Conservation (phyloP, 2,329 filamentous ascomycete genomes). For the Talaromyces verruculosus region DNA sequence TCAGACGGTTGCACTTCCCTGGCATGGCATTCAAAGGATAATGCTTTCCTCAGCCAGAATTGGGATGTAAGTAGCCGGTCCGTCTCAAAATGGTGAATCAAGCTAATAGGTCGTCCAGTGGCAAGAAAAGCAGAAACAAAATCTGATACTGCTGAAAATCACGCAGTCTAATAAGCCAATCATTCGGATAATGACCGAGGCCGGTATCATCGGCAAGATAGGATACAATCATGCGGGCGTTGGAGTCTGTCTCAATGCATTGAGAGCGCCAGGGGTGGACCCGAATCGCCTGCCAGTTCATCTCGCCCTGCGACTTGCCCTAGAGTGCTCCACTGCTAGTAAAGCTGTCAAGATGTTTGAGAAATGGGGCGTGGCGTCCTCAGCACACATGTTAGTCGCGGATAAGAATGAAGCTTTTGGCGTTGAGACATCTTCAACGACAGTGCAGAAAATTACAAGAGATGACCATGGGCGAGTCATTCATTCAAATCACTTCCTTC, state of each 20-base stretch:
- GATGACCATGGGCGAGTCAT: conserved; percentile 3
- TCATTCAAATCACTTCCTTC: conserved; percentile 15
- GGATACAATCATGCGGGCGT: conserved; percentile 57
- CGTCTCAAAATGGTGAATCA: neutral
- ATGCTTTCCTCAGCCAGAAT: conserved; percentile 53
- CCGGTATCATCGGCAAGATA: conserved; percentile 60
- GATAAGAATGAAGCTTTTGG: conserved; percentile 49
- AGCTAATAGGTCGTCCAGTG: neutral
- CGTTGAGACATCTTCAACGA: conserved; percentile 44
- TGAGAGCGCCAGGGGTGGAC: conserved; percentile 52
- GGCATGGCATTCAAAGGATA: conserved; percentile 42
- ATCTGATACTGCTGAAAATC: conserved; percentile 52
- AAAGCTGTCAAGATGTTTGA: conserved; percentile 47
- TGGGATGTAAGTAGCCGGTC: conserved; percentile 48
- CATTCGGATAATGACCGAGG: conserved; percentile 58
- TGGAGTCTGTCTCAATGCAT: conserved; percentile 58
- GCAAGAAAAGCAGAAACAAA: conserved; percentile 44
- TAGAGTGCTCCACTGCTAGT: conserved; percentile 49
- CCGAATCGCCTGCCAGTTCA: conserved; percentile 53
- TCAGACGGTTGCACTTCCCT: conserved; percentile 56
- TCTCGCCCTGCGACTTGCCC: conserved; percentile 54
- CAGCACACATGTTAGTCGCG: conserved; percentile 57
- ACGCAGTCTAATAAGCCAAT: conserved; percentile 43
- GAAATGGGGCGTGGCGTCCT: conserved; percentile 51
- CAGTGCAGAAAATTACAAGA: neutral